These are phyloP conservation scores for Kokia cookei DNA, from an alignment of 441 rosid species.

Conservation along the genomic window DNA sequence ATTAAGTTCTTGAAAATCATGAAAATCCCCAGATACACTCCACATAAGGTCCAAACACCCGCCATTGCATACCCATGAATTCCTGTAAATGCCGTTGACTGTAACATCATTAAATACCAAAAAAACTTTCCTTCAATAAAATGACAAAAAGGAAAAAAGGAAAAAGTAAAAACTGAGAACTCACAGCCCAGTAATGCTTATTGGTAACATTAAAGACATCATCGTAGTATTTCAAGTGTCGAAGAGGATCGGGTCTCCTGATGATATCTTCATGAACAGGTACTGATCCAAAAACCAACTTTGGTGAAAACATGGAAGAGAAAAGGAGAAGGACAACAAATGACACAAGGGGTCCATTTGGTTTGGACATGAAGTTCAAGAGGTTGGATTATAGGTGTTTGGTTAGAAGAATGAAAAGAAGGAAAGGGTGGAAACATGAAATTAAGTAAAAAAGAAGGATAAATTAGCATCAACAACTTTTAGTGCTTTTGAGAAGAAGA, in stretches of 20 bases:
- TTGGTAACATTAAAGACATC: constrained; percentile 41
- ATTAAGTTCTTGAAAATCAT: constrained; percentile 15
- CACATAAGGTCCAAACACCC: constrained; percentile 41
- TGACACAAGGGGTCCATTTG: constrained; percentile 20
- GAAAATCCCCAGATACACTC: constrained; percentile 37
- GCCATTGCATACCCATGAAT: constrained; percentile 51
- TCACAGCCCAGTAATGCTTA: constrained; percentile 76
- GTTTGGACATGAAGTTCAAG: constrained; percentile 19
- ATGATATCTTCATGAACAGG: constrained; percentile 19
- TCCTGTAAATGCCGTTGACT: constrained; percentile 81
- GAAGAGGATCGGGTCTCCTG: constrained; percentile 54
- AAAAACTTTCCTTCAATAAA: not conserved
- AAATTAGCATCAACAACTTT: constrained; percentile 11
- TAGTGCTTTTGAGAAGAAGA: not conserved
- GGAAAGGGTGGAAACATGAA: not conserved
- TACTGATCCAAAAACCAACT: constrained; percentile 13
- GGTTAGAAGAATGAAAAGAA: not conserved
- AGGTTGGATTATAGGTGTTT: not conserved
- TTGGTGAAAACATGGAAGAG: constrained; percentile 7
- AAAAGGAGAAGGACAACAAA: constrained; percentile 28
- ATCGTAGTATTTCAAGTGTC: constrained; percentile 36
- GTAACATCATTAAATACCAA: constrained; percentile 20
- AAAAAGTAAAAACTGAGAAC: constrained; percentile 9
- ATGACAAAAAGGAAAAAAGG: not conserved
- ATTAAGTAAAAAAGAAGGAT: not conserved